Evolutionary conservation across 2,329 filamentous ascomycete species (phyloP).

Genomic region (Botrytis aclada): DNA sequence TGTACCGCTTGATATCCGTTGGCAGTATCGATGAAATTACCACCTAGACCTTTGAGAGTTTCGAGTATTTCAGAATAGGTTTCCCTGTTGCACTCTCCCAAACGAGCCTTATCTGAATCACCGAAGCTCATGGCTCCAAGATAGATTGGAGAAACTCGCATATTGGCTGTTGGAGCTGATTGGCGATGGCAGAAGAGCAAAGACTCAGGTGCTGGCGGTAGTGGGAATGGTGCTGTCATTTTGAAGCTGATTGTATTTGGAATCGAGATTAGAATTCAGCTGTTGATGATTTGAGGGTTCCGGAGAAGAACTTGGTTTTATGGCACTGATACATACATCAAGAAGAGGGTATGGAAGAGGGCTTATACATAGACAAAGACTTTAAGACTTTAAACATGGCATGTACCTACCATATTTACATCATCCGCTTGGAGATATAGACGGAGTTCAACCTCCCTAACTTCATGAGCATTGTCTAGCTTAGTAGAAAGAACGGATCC

Average conservation of each 20-base stretch:
- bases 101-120: slow-evolving; percentile 44
- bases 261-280: background rate
- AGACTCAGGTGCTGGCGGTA: slow-evolving; percentile 46
- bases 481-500: background rate
- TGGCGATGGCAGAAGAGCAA: slow-evolving; percentile 63
- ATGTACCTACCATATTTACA: background rate
- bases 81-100: slow-evolving; percentile 56
- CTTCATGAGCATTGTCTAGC: background rate
- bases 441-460: background rate
- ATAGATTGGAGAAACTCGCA: slow-evolving; percentile 63
- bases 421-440: background rate
- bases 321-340: background rate
- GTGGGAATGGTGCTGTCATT: slow-evolving; percentile 25
- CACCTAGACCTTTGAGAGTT: slow-evolving; percentile 51
- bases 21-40: slow-evolving; percentile 64
- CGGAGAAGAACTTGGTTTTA: background rate
- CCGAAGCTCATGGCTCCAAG: slow-evolving; percentile 67
- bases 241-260: background rate
- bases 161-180: slow-evolving; percentile 60
- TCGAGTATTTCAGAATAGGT: slow-evolving; percentile 55
- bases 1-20: slow-evolving; percentile 57
- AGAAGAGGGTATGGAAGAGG: background rate
- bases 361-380: background rate
- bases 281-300: background rate
- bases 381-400: background rate